Base-by-base conservation (phyloP, 805 yeast genomes). In the Ogataea henricii region DNA sequence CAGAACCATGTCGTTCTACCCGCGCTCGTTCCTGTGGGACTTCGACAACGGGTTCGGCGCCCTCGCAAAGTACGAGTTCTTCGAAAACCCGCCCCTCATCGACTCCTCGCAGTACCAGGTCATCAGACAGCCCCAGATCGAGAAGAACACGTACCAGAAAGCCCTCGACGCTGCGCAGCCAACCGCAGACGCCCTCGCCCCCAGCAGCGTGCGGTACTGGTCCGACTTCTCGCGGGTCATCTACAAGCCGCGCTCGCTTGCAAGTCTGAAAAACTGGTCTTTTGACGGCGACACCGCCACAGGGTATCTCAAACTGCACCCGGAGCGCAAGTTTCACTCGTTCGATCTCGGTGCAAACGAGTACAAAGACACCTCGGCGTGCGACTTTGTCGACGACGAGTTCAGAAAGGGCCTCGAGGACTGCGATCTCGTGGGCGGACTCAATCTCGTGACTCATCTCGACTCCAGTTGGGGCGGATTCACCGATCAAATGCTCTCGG, bases 391-490 rank as follows among this genome's bases (percentile, higher is more conserved):
- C 38, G 94, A 87, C 41, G 74, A 72, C 2, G 67, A 69, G 4
- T 78, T 90, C 46, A 73, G 97, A 46, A 65, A 69, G 1, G 67
- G 77, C 34, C 60, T 94, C 12, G 99, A 92, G 60, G 77, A 79
- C 50, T 83, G 94, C 62, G 97, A 94, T 63, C 65, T 71, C 22
- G 60, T 91, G 16, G 79, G 77, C 46, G 97, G 97, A 0, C 48
- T 94, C 8, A 87, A 86, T 55, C 42, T 88, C 0, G 59, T 83
- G 2, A 77, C 86, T 0, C 96, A 90, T 44, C 55, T 84, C 3
- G 96, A 88, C 60, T 74, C 81, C 18, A 87, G 85, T 0, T 92
- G 98, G 98, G 85, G 89, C 41, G 96, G 96, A 0, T 81, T 87
- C 56, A 65, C 87, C 4, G 63, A 68, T 34, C 72, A 73, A 39